phyloP scores from a whole-genome alignment of 176 grass and related monocot genomes.

The Aegilops longissima region DNA sequence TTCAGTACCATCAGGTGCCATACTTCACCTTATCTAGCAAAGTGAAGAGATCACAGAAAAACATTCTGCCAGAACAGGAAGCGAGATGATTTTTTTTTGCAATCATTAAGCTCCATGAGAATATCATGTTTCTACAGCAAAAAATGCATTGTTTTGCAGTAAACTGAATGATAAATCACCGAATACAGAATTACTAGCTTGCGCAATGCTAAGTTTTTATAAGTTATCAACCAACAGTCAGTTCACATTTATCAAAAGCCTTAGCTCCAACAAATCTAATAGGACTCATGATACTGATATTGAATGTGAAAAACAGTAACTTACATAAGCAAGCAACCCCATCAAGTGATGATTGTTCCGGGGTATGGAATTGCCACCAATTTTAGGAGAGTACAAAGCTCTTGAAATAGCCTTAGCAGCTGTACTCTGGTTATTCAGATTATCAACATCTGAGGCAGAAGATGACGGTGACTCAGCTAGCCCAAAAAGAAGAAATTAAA shows the following conservation, averaged over 20 bases:
- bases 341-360: conserved; percentile 80
- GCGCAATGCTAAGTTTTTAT: background rate
- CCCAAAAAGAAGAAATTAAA: conserved; percentile 23
- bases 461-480: conserved; percentile 73
- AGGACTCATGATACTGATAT: background rate
- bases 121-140: conserved; percentile 8
- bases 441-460: conserved; percentile 78
- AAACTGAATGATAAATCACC: conserved; percentile 7
- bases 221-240: background rate
- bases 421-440: conserved; percentile 62
- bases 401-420: conserved; percentile 48
- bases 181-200: background rate
- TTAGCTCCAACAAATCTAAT: background rate
- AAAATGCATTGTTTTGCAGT: background rate
- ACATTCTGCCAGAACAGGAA: conserved; percentile 15
- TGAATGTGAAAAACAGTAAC: conserved; percentile 27
- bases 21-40: conserved; percentile 2
- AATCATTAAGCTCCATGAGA: conserved; percentile 7
- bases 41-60: background rate
- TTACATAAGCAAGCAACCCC: conserved; percentile 84
- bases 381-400: conserved; percentile 59
- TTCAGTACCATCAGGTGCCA: background rate
- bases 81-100: background rate
- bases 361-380: conserved; percentile 59
- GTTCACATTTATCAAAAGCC: conserved; percentile 3